Evolutionary conservation across 2,329 filamentous ascomycete genomes (phyloP), one percentile per base, ranked within the genome.

Genomic region (Zymoseptoria ardabiliae): DNA sequence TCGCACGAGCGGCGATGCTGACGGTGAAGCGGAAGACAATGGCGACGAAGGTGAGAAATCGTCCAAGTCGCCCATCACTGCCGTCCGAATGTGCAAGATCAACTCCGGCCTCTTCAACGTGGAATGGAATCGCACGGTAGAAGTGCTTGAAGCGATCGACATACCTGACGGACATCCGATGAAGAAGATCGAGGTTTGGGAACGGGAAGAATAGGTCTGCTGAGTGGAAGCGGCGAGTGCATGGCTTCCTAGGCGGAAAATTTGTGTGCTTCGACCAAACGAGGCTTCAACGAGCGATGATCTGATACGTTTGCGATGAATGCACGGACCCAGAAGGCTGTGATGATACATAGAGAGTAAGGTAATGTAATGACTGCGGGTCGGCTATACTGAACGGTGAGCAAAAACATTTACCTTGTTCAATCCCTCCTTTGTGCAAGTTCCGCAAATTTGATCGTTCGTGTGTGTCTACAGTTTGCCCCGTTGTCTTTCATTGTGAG

Each of bases 51-150:
- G 49, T 3, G n/a, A 54, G 17, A 17, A 0, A 6, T 8, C 50
- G 5, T 25, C 23, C 5, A 52, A 52, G 3, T 11, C 21, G 20
- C 23, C 23, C 19, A 48, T 64, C 19, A 56, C 53, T 8, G 63
- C 67, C 54, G 58, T 68, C 23, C 53, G 68, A 45, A 68, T 67
- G 61, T 67, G 64, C 51, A 63, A 50, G 58, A 63, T 86, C 63
- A 86, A 86, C 66, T 79, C 81, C 23, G 83, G 81, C 0, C 69
- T 80, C 35, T 86, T 86, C 67, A 73, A 71, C 0, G 81, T 86
- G 23, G 72, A 76, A 11, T 86, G 84, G 84, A 69, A 74, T 58
- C 68, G 72, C 35, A 83, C 82, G 0, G 74, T 73, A 58, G 64
- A 61, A 4, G 69, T 81, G 1, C 56, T 86, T 45, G 71, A 77